Percentiles rank a stretch among this genome's conserved stretches.
These are phyloP conservation scores for Rhynchospora pubera DNA, from an alignment of 176 grass and related monocot species.

Conservation along the genomic window DNA sequence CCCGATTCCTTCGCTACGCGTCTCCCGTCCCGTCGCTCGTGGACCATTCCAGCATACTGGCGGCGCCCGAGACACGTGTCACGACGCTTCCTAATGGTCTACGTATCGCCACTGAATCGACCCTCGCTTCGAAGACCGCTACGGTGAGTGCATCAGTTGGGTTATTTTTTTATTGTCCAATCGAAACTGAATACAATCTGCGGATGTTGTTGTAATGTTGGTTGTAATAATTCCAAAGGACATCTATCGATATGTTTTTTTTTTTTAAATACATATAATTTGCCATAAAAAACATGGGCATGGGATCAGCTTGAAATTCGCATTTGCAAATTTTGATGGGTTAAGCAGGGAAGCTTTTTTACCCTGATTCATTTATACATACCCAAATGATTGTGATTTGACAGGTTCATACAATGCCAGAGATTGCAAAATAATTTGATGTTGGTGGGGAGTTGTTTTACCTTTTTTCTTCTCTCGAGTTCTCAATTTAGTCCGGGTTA, in stretches of 20 bases:
- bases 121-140: constrained; percentile 58
- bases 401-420: neutral
- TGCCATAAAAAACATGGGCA: neutral
- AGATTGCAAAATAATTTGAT: neutral
- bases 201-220: neutral
- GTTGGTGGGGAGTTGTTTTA: neutral
- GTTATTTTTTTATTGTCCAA: neutral
- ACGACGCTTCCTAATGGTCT: constrained; percentile 81
- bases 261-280: neutral
- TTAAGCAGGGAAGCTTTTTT: neutral
- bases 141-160: constrained; percentile 31
- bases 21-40: constrained; percentile 60
- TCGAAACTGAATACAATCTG: neutral
- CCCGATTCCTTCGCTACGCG: constrained; percentile 90
- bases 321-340: neutral
- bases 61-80: constrained; percentile 68
- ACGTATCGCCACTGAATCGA: constrained; percentile 85
- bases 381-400: neutral
- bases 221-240: neutral
- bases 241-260: neutral
- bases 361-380: neutral
- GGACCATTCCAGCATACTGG: constrained; percentile 70
- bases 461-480: neutral
- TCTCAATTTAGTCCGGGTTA: neutral
- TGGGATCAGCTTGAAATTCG: neutral